phyloP scores from a whole-genome alignment of 2,329 filamentous ascomycete species.

The Leptosphaerulina australis region DNA sequence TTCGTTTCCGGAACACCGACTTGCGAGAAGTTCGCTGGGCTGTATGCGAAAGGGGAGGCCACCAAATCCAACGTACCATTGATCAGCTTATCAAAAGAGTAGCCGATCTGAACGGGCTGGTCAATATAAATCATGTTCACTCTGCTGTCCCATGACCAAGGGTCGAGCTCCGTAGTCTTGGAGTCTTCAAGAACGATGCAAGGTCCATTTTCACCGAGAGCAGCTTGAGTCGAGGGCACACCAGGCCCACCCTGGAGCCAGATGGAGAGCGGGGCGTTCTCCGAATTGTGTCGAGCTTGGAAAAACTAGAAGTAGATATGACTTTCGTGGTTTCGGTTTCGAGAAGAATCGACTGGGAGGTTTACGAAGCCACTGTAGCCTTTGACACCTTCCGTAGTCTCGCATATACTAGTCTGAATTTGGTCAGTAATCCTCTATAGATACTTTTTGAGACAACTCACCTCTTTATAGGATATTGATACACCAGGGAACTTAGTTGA shows the following conservation, averaged over 20 bases:
- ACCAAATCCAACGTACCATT: constrained; percentile 15
- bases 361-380: constrained; percentile 64
- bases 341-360: constrained; percentile 46
- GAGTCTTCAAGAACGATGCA: constrained; percentile 22
- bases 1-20: constrained; percentile 14
- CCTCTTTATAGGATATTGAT: constrained; percentile 24
- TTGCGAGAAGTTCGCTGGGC: constrained; percentile 12
- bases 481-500: constrained; percentile 18
- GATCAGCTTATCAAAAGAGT: constrained; percentile 47
- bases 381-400: constrained; percentile 57
- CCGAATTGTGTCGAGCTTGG: constrained; percentile 23
- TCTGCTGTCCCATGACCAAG: constrained; percentile 38
- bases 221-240: constrained; percentile 26
- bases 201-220: constrained; percentile 23
- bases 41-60: neutral
- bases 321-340: constrained; percentile 19
- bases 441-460: neutral
- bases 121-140: constrained; percentile 66
- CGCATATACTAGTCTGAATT: constrained; percentile 52
- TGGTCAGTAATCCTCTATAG: neutral
- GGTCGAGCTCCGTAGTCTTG: constrained; percentile 24
- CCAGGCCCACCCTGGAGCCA: constrained; percentile 25
- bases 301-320: constrained; percentile 31
- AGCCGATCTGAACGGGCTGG: constrained; percentile 65
- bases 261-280: constrained; percentile 21